These are phyloP conservation scores for Fusarium armeniacum DNA, from an alignment of 2,329 filamentous ascomycete species.

Conservation along the genomic window DNA sequence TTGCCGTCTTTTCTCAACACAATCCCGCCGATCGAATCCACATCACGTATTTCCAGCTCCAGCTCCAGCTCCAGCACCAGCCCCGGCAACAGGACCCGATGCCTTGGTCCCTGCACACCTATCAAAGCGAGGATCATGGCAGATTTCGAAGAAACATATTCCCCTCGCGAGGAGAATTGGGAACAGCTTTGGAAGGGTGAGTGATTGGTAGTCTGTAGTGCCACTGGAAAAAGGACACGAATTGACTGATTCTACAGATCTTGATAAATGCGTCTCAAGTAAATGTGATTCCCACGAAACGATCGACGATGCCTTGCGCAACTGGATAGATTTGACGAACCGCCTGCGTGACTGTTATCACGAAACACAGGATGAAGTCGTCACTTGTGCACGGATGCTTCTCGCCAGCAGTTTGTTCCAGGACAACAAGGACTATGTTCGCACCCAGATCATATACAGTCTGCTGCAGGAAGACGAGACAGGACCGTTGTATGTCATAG, in stretches of 20 bases:
- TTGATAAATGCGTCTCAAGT: slow-evolving; percentile 62
- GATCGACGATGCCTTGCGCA: slow-evolving; percentile 87
- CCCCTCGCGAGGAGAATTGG: slow-evolving; percentile 82
- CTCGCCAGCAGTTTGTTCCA: slow-evolving; percentile 81
- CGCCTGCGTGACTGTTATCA: slow-evolving; percentile 82
- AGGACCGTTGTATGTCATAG: slow-evolving; percentile 83
- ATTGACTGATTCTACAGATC: slow-evolving; percentile 57
- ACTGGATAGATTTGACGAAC: slow-evolving; percentile 84
- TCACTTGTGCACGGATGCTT: slow-evolving; percentile 83
- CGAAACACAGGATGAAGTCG: slow-evolving; percentile 82
- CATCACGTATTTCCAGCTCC: slow-evolving; percentile 17
- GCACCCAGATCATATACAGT: slow-evolving; percentile 92
- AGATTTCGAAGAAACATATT: slow-evolving; percentile 73
- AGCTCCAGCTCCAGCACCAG: slow-evolving; percentile 16
- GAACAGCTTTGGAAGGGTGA: slow-evolving; percentile 91
- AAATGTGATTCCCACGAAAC: slow-evolving; percentile 67
- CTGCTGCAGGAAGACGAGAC: slow-evolving; percentile 90
- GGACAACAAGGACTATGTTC: slow-evolving; percentile 85
- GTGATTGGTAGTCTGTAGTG: slow-evolving; percentile 29
- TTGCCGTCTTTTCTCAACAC: slow-evolving; percentile 31
- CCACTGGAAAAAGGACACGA: slow-evolving; percentile 15
- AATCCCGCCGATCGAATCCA: slow-evolving; percentile 16
- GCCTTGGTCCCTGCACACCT: slow-evolving; percentile 51
- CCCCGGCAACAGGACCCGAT: slow-evolving; percentile 51
- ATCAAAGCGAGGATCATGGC: slow-evolving; percentile 61